phyloP scores from a whole-genome alignment of 805 yeast genomes.

The Torulaspora indica region DNA sequence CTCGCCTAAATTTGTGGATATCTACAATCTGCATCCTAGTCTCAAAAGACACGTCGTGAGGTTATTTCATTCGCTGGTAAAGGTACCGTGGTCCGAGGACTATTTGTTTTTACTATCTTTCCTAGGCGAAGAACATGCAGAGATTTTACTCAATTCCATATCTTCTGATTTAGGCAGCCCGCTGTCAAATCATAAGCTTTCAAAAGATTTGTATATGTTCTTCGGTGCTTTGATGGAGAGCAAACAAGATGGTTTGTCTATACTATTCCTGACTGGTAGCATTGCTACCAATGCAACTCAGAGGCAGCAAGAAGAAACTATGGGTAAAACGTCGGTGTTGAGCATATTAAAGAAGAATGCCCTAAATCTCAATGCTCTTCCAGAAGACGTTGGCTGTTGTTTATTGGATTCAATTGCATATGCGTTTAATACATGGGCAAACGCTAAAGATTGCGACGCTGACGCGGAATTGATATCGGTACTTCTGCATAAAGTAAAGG shows the following conservation, averaged over 20 bases:
- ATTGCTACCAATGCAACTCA: slow-evolving; percentile 39
- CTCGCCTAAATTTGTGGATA: slow-evolving; percentile 52
- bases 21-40: slow-evolving; percentile 48
- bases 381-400: slow-evolving; percentile 60
- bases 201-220: slow-evolving; percentile 55
- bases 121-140: slow-evolving; percentile 62
- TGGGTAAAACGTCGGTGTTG: slow-evolving; percentile 42
- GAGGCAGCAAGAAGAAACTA: slow-evolving; percentile 12
- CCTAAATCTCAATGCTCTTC: slow-evolving; percentile 47
- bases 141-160: slow-evolving; percentile 54
- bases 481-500: slow-evolving; percentile 38
- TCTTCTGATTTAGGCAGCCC: slow-evolving; percentile 55
- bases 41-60: slow-evolving; percentile 51
- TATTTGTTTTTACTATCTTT: slow-evolving; percentile 81
- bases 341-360: slow-evolving; percentile 53
- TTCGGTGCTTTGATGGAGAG: slow-evolving; percentile 65
- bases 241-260: slow-evolving; percentile 72
- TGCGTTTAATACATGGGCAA: slow-evolving; percentile 76
- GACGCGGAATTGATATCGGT: slow-evolving; percentile 40
- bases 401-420: slow-evolving; percentile 67
- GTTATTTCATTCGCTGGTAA: slow-evolving; percentile 53
- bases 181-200: slow-evolving; percentile 49
- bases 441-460: slow-evolving; percentile 48
- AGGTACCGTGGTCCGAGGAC: slow-evolving; percentile 51
- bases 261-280: slow-evolving; percentile 54